phyloP scores from a whole-genome alignment of 1,139 yeast species.

The Candida sanyaensis region DNA sequence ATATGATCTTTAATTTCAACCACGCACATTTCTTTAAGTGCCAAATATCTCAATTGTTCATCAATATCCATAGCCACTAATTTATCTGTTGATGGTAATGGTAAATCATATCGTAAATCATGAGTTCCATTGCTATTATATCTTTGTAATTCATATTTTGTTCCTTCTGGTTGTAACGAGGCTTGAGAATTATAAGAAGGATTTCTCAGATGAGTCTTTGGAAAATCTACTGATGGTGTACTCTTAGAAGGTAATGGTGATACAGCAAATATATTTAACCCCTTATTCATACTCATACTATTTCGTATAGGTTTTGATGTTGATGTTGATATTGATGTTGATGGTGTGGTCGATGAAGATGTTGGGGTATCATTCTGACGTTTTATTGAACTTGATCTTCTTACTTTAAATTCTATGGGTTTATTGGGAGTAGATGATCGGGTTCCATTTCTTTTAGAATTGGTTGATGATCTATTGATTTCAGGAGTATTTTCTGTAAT shows the following conservation, averaged over 20 bases:
- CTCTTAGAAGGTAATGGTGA: slow-evolving; percentile 10
- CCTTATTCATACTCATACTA: slow-evolving; percentile 7
- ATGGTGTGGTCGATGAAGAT: background rate
- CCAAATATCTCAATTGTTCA: slow-evolving; percentile 57
- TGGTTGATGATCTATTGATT: background rate
- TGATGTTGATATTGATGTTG: slow-evolving; percentile 2
- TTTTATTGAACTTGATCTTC: slow-evolving; percentile 7
- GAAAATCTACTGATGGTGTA: slow-evolving; percentile 2
- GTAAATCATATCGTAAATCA: slow-evolving; percentile 27
- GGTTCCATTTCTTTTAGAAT: background rate
- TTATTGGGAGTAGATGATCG: slow-evolving; percentile 1
- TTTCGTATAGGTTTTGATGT: slow-evolving; percentile 6
- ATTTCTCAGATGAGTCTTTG: slow-evolving; percentile 2
- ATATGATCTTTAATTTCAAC: slow-evolving; percentile 58
- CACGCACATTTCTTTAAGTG: slow-evolving; percentile 62
- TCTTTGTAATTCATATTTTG: background rate
- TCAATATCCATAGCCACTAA: slow-evolving; percentile 42
- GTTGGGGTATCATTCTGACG: background rate
- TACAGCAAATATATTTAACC: slow-evolving; percentile 16
- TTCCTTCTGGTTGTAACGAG: slow-evolving; percentile 5
- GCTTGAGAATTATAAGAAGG: slow-evolving; percentile 1
- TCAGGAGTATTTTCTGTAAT: slow-evolving; percentile 1
- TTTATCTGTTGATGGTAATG: slow-evolving; percentile 35
- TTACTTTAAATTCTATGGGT: slow-evolving; percentile 7
- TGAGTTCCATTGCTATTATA: background rate